Base-by-base conservation (phyloP, 441 rosid genomes). In the Gossypium gossypioides region DNA sequence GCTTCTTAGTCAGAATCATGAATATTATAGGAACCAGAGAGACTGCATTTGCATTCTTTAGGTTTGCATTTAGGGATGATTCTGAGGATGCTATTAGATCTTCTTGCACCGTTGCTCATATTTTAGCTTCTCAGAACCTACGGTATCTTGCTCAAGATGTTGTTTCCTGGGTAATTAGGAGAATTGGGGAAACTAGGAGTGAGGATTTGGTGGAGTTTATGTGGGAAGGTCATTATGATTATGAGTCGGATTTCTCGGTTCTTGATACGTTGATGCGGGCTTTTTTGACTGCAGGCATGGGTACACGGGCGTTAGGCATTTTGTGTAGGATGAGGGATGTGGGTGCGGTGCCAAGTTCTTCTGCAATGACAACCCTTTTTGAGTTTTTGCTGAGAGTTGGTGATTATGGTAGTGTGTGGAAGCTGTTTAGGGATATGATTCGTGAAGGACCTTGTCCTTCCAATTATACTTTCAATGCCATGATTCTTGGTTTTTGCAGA, bases 401-500 rank as follows among this genome's bases (percentile, higher is more conserved):
- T 72, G 93, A 88, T 69, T 78, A 75, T 79, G 83, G 84, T 71
- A 79, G 83, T 42, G 84, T 84, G 18, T 90, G 91, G 93, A 90
- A 84, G 83, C 52, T 87, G 77, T 75, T 90, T 32, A 84, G 90
- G 72, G 89, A 78, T 50, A 85, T 88, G 89, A 66, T 90, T 61
- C 68, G 50, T 13, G 24, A 24, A 51, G 96, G 96, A 70, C 92
- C 90, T 77, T 50, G 3, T 2, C 96, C 91, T 72, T 82, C 74
- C 34, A 81, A 71, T 72, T 69, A 76, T 74, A 77, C 13, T 72
- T 81, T 90, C 71, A 88, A 84, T 67, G 59, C 58, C 7, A 61
- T 90, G 81, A 84, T 90, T 74, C 78, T 77, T 75, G 91, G 89
- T 13, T 90, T 88, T 79, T 88, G 88, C 82, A 81, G 73, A 73